Evolutionary conservation across 1,284 basidiomycete species (phyloP), one percentile per base, ranked within the genome.

Genomic region (Coriolopsis trogii): DNA sequence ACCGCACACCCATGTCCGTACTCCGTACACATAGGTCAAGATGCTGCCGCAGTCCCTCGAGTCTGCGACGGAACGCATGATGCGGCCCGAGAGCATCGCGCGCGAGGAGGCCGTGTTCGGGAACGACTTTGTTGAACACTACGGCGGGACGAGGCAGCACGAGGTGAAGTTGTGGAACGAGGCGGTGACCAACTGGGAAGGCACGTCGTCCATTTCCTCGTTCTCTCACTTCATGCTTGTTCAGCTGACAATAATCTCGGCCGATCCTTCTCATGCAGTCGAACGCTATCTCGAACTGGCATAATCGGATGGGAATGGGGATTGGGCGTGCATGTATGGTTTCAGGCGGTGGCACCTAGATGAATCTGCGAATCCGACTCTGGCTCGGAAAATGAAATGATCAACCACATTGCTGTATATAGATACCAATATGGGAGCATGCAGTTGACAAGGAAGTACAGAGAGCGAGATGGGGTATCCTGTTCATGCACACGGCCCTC

Each of bases 111-210:
- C 65, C 13, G 79, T 93, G 36, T 84, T 98, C 50, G 95, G 95
- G 0, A 77, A 95, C 63, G 86, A 85, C 30, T 94, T 97, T 63
- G 92, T 98, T 3, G 92, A 98, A 28, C 95, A 98, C 66, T 96
- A 84, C 66, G 93, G 90, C 4, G 95, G 93, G 2, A 98, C 95
- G 9, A 82, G 95, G 61, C 79, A 92, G 68, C 91, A 96, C 67
- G 94, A 97, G 70, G 84, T 95, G 39, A 84, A 80, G 50, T 63
- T 91, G 41, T 94, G 91, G 87, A 91, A 93, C 63, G 81, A 87
- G 63, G 91, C 94, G 4, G 93, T 97, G 24, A 97, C 95, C 3
- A 89, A 84, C 68, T 97, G 94, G 94, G 94, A 97, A 82, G 84
- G 93, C 93, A 63, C 63, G 16, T 21, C 28, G 38, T 42, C 34